Evolutionary conservation across 164 flowering plant species (phyloP), one percentile per base, ranked within the genome.

Genomic region (Platanus orientalis): DNA sequence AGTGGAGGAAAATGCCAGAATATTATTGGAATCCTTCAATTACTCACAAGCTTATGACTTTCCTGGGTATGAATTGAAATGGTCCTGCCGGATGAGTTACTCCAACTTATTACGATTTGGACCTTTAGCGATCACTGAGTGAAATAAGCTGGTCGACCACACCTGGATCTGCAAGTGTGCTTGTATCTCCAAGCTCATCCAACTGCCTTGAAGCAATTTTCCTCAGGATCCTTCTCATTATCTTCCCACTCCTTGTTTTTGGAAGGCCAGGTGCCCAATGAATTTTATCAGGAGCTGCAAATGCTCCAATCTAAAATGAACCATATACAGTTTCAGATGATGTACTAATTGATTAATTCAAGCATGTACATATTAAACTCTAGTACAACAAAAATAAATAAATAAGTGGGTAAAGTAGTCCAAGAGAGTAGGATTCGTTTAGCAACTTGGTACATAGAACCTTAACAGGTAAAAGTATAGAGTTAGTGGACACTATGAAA

Each of bases 261-360:
- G 99, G 99, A 60, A 92, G 97, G 23, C 90, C 96, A 34, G 99
- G 99, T 17, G 99, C 97, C 99, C 99, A 92, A 44, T 95, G 99
- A 65, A 95, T 84, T 72, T 72, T 89, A 71, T 92, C 96, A 0
- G 99, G 99, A 19, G 97, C 97, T 1, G 99, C 97, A 83, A 95
- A 95, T 67, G 96, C 97, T 75, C 99, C 99, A 56, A 95, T 95
- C 99, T 95, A 84, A 60, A 17, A 56, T 7, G 12, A 36, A 36
- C 42, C 42, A 36, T 14, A 2, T 13, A 36, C 1, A 3, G 42
- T 36, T 3, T 36, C 42, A 36, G 42, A 1, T 36, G 1, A 36
- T 7, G 42, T 36, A 7, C 42, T 36, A 36, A 36, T 36, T 36
- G 4, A 7, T 36, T 14, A 36, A 36, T 36, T 32, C 1, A 36